A percentile compares a stretch with the other conserved stretches of the same genome.
Conservation (phyloP, 768 basidiomycete genomes). For the Cyclocybe cylindracea region DNA sequence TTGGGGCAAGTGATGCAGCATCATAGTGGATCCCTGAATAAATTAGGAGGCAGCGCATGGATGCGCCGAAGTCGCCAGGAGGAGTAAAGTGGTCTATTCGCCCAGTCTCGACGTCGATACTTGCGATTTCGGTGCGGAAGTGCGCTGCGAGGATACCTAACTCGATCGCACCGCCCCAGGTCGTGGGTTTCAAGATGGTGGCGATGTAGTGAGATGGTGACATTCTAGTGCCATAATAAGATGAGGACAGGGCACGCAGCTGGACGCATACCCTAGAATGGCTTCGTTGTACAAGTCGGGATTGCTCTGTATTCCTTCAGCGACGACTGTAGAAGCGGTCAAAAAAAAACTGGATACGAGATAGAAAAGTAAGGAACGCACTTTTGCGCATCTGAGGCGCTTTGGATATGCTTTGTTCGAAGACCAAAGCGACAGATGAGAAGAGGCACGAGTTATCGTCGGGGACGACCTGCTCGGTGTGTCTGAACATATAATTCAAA, state of each 20-base stretch:
- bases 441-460: constrained; percentile 98
- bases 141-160: constrained; percentile 82
- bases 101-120: constrained; percentile 91
- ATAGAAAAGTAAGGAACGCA: constrained; percentile 33
- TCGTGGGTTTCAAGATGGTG: constrained; percentile 75
- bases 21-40: constrained; percentile 99
- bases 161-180: constrained; percentile 98
- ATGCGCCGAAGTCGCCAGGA: constrained; percentile 34
- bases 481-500: neutral
- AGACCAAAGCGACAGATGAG: constrained; percentile 81
- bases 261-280: constrained; percentile 72
- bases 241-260: neutral
- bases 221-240: constrained; percentile 28
- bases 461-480: constrained; percentile 70
- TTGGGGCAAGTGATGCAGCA: constrained; percentile 80
- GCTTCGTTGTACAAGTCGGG: constrained; percentile 78
- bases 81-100: constrained; percentile 82
- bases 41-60: constrained; percentile 68
- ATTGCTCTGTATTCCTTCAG: constrained; percentile 74
- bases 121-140: constrained; percentile 84
- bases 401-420: constrained; percentile 79
- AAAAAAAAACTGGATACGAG: neutral
- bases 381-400: constrained; percentile 73
- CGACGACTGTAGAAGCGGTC: constrained; percentile 60
- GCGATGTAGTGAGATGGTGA: constrained; percentile 72